These are phyloP conservation scores for Dioscorea cayenensis DNA, from an alignment of 116 monocot genomes.

Conservation along the genomic window DNA sequence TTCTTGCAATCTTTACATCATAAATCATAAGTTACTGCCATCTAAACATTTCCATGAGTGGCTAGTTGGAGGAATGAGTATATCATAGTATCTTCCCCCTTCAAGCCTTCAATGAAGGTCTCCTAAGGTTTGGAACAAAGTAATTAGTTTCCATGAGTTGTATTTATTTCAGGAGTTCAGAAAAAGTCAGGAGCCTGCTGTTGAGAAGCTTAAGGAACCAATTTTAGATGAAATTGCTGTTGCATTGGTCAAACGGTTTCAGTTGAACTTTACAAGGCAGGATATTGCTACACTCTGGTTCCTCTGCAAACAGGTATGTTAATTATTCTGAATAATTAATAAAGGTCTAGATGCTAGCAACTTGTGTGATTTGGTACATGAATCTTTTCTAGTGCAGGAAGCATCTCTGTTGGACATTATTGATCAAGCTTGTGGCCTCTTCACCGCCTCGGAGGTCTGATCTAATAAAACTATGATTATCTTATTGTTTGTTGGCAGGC, in stretches of 20 bases:
- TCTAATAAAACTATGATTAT: neutral
- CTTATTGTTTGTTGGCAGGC: neutral
- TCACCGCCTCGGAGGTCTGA: constrained; percentile 70
- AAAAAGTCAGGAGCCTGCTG: constrained; percentile 71
- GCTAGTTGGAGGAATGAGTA: no score
- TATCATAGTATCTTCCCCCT: no score
- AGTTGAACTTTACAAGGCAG: constrained; percentile 72
- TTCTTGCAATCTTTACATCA: no score
- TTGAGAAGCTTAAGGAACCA: constrained; percentile 83
- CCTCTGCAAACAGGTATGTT: constrained; percentile 91
- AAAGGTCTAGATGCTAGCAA: neutral
- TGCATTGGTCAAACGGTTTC: constrained; percentile 36
- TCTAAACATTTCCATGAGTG: neutral
- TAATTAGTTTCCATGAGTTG: neutral
- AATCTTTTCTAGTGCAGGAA: constrained; percentile 47
- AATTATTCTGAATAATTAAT: neutral
- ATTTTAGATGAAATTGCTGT: constrained; percentile 58
- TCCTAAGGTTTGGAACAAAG: no score
- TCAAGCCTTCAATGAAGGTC: no score
- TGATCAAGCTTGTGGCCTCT: constrained; percentile 87
- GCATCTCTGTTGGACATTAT: constrained; percentile 90
- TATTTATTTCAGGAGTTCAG: constrained; percentile 56
- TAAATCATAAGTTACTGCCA: no score
- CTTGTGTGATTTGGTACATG: neutral
- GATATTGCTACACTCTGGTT: constrained; percentile 94